These are phyloP conservation scores for Wallacemonas rigidus DNA, from an alignment of 208 protist species.

Conservation along the genomic window DNA sequence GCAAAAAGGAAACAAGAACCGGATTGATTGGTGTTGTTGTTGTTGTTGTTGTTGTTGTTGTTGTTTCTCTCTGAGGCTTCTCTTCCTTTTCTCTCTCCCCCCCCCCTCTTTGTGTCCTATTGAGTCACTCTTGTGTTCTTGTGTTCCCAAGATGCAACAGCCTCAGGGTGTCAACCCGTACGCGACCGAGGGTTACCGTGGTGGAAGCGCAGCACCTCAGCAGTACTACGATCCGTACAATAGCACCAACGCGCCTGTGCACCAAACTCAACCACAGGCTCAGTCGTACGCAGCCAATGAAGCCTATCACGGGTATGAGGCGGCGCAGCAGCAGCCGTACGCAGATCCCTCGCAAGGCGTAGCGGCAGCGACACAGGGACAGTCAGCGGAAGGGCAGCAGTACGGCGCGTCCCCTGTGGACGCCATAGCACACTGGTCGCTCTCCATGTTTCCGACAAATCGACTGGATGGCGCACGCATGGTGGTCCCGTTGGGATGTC, in stretches of 20 bases:
- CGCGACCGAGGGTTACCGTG: neutral
- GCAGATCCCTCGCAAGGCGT: neutral
- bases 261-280: constrained; percentile 19
- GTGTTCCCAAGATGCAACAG: neutral
- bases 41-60: neutral
- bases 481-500: constrained; percentile 95
- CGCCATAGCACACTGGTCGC: constrained; percentile 89
- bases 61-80: neutral
- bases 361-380: neutral
- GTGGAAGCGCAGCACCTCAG: constrained; percentile 9
- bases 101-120: neutral
- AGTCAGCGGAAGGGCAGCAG: neutral
- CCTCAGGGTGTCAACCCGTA: constrained; percentile 13
- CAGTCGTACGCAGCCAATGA: constrained; percentile 17
- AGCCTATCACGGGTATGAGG: constrained; percentile 20
- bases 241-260: constrained; percentile 12
- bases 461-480: constrained; percentile 94
- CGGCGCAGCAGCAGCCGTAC: constrained; percentile 28
- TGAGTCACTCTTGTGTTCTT: neutral
- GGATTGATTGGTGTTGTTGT: neutral
- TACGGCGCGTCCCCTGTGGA: constrained; percentile 20
- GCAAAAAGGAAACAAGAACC: too few relatives aligned
- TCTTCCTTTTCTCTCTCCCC: neutral
- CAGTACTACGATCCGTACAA: constrained; percentile 30
- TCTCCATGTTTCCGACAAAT: constrained; percentile 94